These are phyloP conservation scores for Cercospora sojina DNA, from an alignment of 2,329 filamentous ascomycete species.

Conservation along the genomic window DNA sequence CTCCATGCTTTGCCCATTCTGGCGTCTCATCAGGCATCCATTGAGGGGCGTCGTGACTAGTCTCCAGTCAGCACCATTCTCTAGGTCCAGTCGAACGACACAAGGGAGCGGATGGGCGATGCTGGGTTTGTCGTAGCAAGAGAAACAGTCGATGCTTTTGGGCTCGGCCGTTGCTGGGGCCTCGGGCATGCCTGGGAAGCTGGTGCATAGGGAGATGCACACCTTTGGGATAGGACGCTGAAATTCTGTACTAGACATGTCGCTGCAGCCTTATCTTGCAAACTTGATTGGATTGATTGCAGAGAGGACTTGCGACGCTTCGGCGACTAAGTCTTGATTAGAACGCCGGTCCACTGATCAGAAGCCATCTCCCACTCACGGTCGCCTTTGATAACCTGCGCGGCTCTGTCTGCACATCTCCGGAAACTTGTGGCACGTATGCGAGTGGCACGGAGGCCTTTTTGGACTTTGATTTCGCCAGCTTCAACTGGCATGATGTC, in stretches of 20 bases:
- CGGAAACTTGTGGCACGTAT: constrained; percentile 11
- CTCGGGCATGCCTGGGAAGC: background rate
- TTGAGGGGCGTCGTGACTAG: constrained; percentile 19
- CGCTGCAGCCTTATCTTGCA: constrained; percentile 20
- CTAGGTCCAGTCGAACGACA: constrained; percentile 4
- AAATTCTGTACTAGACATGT: constrained; percentile 21
- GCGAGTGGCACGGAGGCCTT: constrained; percentile 15
- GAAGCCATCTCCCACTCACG: background rate
- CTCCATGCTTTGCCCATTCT: constrained; percentile 17
- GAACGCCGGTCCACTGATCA: background rate
- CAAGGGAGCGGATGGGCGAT: background rate
- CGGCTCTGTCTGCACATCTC: constrained; percentile 5
- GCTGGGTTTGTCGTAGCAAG: background rate
- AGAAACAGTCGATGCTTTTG: constrained; percentile 8
- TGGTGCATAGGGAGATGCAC: background rate
- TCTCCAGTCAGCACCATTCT: constrained; percentile 10
- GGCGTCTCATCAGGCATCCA: constrained; percentile 20
- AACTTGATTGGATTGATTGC: constrained; percentile 9
- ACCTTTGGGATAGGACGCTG: constrained; percentile 25
- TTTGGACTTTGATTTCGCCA: constrained; percentile 8
- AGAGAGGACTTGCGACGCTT: constrained; percentile 11
- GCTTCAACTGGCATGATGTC: constrained; percentile 14
- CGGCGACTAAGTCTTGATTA: background rate
- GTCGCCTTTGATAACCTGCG: background rate
- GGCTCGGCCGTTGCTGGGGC: constrained; percentile 2